Percentiles rank a stretch among this genome's conserved stretches.
phyloP scores from a whole-genome alignment of 179 eudicot genomes.

The Silene vulgaris region DNA sequence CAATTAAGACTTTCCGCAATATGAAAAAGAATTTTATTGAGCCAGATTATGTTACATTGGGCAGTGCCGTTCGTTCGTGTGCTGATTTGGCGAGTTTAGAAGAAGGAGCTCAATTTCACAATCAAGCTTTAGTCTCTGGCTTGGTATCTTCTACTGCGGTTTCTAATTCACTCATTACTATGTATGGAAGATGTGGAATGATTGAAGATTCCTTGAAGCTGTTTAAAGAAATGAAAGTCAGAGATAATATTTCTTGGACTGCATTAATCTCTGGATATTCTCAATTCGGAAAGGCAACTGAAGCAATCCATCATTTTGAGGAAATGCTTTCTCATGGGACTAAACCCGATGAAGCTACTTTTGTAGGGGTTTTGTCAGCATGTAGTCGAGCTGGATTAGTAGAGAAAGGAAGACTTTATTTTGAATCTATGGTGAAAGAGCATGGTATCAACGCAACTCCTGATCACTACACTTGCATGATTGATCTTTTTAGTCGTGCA shows the following conservation, averaged over 20 bases:
- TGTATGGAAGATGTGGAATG: constrained; percentile 90
- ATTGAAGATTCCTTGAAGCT: constrained; percentile 60
- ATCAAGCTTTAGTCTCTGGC: constrained; percentile 66
- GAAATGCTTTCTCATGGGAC: constrained; percentile 66
- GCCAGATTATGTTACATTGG: constrained; percentile 75
- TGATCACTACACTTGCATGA: constrained; percentile 93
- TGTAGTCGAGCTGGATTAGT: constrained; percentile 96
- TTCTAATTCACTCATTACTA: constrained; percentile 79
- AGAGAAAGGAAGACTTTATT: constrained; percentile 66
- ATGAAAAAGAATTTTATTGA: constrained; percentile 60
- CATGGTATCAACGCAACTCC: constrained; percentile 58
- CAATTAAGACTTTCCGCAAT: constrained; percentile 46
- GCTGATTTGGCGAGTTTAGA: constrained; percentile 80
- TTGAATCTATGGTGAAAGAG: constrained; percentile 55
- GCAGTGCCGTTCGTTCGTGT: constrained; percentile 86
- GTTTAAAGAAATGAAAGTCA: constrained; percentile 59
- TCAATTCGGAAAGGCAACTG: constrained; percentile 82
- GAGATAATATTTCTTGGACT: constrained; percentile 86
- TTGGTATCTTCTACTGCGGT: constrained; percentile 60
- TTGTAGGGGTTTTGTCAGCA: constrained; percentile 80
- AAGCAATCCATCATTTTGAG: constrained; percentile 68
- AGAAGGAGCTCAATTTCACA: constrained; percentile 84
- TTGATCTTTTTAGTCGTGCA: constrained; percentile 79
- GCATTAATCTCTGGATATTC: constrained; percentile 72
- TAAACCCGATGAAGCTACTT: constrained; percentile 76